Percentiles rank a stretch among this genome's conserved stretches.
Conservation (phyloP, 371 early-diverging fungal species). For the Mortierella sp. region DNA sequence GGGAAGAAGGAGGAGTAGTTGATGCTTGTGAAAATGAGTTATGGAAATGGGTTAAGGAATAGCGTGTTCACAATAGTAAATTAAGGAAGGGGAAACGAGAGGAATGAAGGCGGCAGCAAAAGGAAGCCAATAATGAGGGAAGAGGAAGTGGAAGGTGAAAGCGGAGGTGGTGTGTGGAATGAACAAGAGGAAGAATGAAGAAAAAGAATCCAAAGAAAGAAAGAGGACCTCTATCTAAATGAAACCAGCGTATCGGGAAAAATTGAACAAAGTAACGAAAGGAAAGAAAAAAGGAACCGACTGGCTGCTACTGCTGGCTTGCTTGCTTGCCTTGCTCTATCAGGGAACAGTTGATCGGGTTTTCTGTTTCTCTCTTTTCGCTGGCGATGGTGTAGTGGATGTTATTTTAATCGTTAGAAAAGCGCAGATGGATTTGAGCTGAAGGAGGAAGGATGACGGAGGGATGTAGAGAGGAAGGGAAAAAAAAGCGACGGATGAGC, state of each 20-base stretch:
- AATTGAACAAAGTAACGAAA: neutral
- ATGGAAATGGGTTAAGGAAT: neutral
- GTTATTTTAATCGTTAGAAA: neutral
- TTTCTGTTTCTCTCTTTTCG: neutral
- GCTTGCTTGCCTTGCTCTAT: too few relatives aligned
- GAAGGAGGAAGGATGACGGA: neutral
- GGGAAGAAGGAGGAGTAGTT: neutral
- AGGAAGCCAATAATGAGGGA: neutral
- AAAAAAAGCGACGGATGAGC: neutral
- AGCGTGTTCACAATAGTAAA: neutral
- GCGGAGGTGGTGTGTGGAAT: neutral
- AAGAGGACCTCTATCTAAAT: neutral
- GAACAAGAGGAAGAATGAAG: neutral
- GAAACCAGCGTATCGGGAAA: neutral
- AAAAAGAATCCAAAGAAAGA: neutral
- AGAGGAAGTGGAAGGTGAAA: neutral
- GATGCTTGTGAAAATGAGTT: neutral
- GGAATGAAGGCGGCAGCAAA: neutral
- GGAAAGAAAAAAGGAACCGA: neutral
- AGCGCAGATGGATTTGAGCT: neutral
- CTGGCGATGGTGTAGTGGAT: neutral
- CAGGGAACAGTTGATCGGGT: constrained; percentile 11
- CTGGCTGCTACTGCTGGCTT: too few relatives aligned
- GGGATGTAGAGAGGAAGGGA: neutral
- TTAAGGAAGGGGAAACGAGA: constrained; percentile 5